Base-by-base conservation (phyloP, 1,139 yeast genomes). In the Meyerozyma sp. region DNA sequence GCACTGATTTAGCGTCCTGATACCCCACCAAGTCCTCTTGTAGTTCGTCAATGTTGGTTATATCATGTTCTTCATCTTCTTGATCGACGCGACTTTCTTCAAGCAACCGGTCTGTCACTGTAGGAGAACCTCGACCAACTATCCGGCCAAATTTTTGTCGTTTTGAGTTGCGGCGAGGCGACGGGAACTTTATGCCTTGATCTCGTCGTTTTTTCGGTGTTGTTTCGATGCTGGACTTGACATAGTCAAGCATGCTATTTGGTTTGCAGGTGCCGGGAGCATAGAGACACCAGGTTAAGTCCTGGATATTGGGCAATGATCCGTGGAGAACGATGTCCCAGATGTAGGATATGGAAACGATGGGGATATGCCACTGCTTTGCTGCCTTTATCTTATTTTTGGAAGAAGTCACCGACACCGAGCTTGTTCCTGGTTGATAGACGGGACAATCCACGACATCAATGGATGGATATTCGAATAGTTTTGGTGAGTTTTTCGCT, bases 321-420 rank as follows among this genome's bases (percentile, higher is more conserved):
- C 63, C 59, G n/a, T 47, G 43, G 39, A 58, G 62, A 39, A 65
- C 41, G 36, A 60, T 58, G 48, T 71, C 81, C 78, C 82, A 79
- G 4, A 81, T 44, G 48, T 68, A 81, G 0, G 79, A 74, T 2
- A 75, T 47, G 0, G 83, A 75, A 0, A 79, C 73, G n/a, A 80
- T 72, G 0, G 85, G 84, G 3, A 79, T 72, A 36, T 63, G 58
- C 79, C 84, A 77, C 36, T 65, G 63, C 49, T 77, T 78, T 1
- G 84, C 81, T 25, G 83, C 84, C 44, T 65, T 65, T 40, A 80
- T 70, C 52, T 81, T 81, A 47, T 70, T 75, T 44, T 67, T 75
- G 8, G 83, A 70, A 1, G 81, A 71, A n/a, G 68, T 54, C 8
- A 57, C 51, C 32, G 73, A 61, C 13, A 72, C 73, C 8, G 70